phyloP scores from a whole-genome alignment of 2,329 filamentous ascomycete genomes.

The Cryphonectria parasitica region DNA sequence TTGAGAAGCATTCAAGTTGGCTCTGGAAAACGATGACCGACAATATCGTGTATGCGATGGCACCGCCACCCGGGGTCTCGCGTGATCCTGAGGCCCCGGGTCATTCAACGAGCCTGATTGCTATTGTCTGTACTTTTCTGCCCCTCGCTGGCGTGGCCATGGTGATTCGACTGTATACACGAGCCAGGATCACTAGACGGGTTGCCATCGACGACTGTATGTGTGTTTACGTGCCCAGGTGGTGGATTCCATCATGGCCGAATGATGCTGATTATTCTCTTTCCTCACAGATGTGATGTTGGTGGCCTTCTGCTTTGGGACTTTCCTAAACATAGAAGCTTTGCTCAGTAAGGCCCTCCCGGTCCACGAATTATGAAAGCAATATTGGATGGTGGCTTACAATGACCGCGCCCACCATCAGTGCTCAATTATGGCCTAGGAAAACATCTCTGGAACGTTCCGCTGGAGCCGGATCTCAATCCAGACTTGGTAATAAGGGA shows the following conservation, averaged over 20 bases:
- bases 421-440: not conserved
- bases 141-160: not conserved
- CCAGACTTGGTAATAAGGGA: not conserved
- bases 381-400: not conserved
- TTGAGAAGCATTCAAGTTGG: not conserved
- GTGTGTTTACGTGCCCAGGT: not conserved
- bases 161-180: not conserved
- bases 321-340: not conserved
- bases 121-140: not conserved
- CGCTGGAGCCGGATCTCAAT: not conserved
- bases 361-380: not conserved
- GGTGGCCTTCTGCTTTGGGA: not conserved
- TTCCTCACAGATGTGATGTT: not conserved
- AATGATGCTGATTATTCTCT: not conserved
- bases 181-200: not conserved
- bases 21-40: not conserved
- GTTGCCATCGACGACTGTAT: constrained; percentile 2
- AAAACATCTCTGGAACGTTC: not conserved
- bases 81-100: not conserved
- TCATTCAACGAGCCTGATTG: not conserved
- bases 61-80: not conserved
- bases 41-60: not conserved
- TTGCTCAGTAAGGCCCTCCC: not conserved
- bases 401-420: not conserved
- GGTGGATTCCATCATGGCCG: not conserved